Conservation (phyloP, 1,284 basidiomycete genomes). For the Pseudozyma sp. region DNA sequence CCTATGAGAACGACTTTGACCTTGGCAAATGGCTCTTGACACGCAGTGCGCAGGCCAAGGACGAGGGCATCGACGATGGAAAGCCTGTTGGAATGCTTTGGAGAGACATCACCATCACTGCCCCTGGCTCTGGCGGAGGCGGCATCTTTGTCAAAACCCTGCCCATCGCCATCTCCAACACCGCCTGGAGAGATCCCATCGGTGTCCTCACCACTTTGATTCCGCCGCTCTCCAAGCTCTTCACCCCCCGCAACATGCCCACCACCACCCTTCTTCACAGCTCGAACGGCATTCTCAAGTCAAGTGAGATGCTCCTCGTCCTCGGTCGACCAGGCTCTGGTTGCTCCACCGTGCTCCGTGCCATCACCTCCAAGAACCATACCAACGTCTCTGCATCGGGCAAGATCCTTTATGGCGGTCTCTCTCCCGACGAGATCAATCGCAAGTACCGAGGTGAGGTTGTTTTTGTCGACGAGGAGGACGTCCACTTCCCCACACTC, state of each 20-base stretch:
- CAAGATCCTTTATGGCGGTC: conserved; percentile 57
- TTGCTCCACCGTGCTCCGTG: conserved; percentile 54
- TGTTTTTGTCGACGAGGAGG: conserved; percentile 52
- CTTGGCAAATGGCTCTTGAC: conserved; percentile 52
- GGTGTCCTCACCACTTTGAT: conserved; percentile 47
- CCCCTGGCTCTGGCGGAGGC: conserved; percentile 49
- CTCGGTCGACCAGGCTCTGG: conserved; percentile 61
- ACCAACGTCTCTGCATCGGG: conserved; percentile 40
- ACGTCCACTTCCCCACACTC: conserved; percentile 59
- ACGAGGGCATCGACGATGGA: conserved; percentile 43
- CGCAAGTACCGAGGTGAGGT: conserved; percentile 57
- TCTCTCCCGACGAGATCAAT: conserved; percentile 41
- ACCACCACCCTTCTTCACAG: conserved; percentile 43
- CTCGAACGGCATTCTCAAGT: conserved; percentile 51
- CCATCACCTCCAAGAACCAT: conserved; percentile 54
- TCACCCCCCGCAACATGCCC: conserved; percentile 33
- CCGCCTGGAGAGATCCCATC: conserved; percentile 54
- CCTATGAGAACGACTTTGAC: conserved; percentile 44
- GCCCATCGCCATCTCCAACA: conserved; percentile 56
- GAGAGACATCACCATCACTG: conserved; percentile 50
- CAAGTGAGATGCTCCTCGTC: conserved; percentile 63
- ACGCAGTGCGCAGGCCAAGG: conserved; percentile 38
- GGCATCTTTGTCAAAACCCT: conserved; percentile 61
- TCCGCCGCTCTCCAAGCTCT: conserved; percentile 33
- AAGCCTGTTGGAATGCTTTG: conserved; percentile 62